Evolutionary conservation across 2,329 filamentous ascomycete genomes (phyloP).

Genomic region (Sporothrix phasma): DNA sequence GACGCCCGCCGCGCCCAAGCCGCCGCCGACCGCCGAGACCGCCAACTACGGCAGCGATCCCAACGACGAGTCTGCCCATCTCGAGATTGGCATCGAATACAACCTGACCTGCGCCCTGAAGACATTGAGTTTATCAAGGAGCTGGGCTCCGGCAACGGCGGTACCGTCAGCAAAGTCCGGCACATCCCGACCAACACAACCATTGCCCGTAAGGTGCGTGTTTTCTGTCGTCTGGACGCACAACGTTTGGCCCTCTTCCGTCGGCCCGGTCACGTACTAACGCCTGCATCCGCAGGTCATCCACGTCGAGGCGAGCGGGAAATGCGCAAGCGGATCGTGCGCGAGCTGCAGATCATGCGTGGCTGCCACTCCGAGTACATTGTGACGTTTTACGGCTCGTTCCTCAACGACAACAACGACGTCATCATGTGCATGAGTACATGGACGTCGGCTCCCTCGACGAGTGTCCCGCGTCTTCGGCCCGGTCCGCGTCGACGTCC

Average conservation of each 20-base stretch:
- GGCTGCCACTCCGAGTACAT: conserved; percentile 96
- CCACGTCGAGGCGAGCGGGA: conserved; percentile 94
- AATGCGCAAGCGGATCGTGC: conserved; percentile 90
- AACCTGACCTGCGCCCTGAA: conserved; percentile 85
- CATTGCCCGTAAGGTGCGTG: conserved; percentile 87
- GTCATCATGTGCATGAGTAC: conserved; percentile 99
- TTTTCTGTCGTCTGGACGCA: not conserved
- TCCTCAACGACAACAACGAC: conserved; percentile 91
- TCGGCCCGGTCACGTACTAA: not conserved
- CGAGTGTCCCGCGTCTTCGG: conserved; percentile 89
- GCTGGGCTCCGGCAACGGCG: conserved; percentile 89
- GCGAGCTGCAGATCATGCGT: conserved; percentile 96
- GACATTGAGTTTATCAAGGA: conserved; percentile 91
- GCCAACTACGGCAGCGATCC: conserved; percentile 47
- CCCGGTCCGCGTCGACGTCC: conserved; percentile 86
- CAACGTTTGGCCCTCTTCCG: no score
- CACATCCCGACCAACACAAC: conserved; percentile 89
- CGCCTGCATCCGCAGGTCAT: conserved; percentile 66
- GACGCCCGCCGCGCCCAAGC: conserved; percentile 65
- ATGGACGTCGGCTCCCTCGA: conserved; percentile 96
- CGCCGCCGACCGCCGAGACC: conserved; percentile 61
- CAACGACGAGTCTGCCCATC: conserved; percentile 50
- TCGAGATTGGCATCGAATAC: conserved; percentile 97
- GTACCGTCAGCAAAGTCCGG: conserved; percentile 95
- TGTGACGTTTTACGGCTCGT: conserved; percentile 95